Base-by-base conservation (phyloP, 2,329 filamentous ascomycete genomes). In the Corynespora cassiicola region DNA sequence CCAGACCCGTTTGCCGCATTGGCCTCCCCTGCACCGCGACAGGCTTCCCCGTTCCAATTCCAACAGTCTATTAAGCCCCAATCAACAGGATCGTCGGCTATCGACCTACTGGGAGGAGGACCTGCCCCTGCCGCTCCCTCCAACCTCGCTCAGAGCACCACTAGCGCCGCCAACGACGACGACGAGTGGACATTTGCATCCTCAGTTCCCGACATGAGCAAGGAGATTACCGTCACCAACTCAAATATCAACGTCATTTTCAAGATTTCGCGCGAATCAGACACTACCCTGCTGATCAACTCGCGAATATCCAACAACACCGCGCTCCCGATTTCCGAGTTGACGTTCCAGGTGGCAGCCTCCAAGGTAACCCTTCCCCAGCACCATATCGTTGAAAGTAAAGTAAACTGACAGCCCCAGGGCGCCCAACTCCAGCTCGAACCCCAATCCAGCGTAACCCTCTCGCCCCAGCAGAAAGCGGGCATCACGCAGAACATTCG, bases 121-220 rank as follows among this genome's bases (percentile, higher is more conserved):
- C 31, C 20, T 12, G 25, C 37, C 20, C 33, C 59, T 24, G 47
- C 53, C 14, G 57, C 61, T 6, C 46, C 54, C 8, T 58, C 61
- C 10, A 62, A 42, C 15, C 34, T 58, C 8, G 48, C 59, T 21
- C 59, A 61, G 34, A 59, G 47, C 27, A 63, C 40, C 26, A 43
- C 52, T 10, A 50, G 65, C 6, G 53, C 66, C 33, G 82, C 88
- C 29, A 90, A 96, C 36, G 92, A 96, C 52, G 92, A 96, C 33
- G 92, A 97, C 50, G 92, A 97, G 61, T 97, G 92, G 91, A 87
- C 84, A 16, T 97, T 97, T 66, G 84, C 88, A 3, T 97, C 92
- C 0, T 86, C 92, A 0, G 76, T 96, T 10, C 92, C 92, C 3
- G 77, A 81, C 44, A 77, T 82, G 21, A 82, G 85, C 33, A 81